Conservation (phyloP, 108 stramenopile genomes). For the Fistulifera solaris region DNA sequence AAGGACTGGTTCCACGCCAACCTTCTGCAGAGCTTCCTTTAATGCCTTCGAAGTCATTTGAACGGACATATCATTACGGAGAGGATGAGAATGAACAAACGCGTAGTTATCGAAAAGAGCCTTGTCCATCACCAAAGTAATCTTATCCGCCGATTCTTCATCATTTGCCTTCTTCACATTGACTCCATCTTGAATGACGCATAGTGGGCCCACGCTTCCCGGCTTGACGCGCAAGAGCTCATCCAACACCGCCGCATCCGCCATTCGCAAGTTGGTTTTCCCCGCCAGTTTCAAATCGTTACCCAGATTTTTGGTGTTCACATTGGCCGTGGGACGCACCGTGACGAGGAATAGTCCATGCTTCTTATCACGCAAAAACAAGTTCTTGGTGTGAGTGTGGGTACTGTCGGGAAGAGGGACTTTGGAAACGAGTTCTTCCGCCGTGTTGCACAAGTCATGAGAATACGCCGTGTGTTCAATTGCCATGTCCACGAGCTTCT, state of each 20-base stretch:
- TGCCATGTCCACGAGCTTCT: conserved; percentile 41
- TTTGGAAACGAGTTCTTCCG: conserved; percentile 71
- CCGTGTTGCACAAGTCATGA: conserved; percentile 52
- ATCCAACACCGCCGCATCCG: conserved; percentile 50
- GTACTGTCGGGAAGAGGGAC: conserved; percentile 44
- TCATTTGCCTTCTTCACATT: conserved; percentile 19
- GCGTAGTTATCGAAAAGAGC: conserved; percentile 30
- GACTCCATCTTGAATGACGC: conserved; percentile 34
- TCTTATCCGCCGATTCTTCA: conserved; percentile 37
- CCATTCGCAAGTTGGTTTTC: conserved; percentile 87
- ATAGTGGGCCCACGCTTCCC: conserved; percentile 83
- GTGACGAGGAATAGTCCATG: conserved; percentile 77
- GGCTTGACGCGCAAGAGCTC: conserved; percentile 66
- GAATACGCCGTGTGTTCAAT: conserved; percentile 48
- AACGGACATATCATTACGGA: conserved; percentile 81
- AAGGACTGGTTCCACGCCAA: conserved; percentile 48
- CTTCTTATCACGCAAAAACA: conserved; percentile 88
- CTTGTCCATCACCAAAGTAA: conserved; percentile 81
- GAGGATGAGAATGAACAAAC: conserved; percentile 79
- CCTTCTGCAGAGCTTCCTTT: conserved; percentile 37
- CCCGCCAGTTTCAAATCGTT: conserved; percentile 73
- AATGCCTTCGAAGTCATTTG: conserved; percentile 54
- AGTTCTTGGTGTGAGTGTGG: conserved; percentile 84
- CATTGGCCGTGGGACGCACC: conserved; percentile 17
- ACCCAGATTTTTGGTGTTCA: conserved; percentile 80